These are phyloP conservation scores for Phytopythium litorale DNA, from an alignment of 352 stramenopile species.

Conservation along the genomic window DNA sequence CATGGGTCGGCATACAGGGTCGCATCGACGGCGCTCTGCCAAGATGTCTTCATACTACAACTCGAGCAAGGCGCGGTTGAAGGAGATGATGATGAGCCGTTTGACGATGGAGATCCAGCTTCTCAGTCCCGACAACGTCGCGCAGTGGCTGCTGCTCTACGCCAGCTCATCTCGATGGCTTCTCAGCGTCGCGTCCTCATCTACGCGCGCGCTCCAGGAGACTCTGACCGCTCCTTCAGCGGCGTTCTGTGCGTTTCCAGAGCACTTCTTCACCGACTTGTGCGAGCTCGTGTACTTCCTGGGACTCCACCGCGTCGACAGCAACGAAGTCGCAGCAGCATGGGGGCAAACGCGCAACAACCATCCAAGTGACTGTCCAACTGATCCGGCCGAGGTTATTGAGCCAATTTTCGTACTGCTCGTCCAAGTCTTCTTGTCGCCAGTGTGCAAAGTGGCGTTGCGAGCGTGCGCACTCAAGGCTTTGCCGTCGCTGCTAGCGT, in stretches of 20 bases:
- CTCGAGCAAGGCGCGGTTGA: slow-evolving; percentile 52
- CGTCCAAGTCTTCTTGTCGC: slow-evolving; percentile 27
- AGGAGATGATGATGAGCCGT: slow-evolving; percentile 36
- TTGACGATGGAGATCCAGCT: slow-evolving; percentile 55
- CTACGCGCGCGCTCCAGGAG: slow-evolving; percentile 19
- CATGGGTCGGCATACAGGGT: neutral
- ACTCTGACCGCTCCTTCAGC: slow-evolving; percentile 23
- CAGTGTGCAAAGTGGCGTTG: slow-evolving; percentile 32
- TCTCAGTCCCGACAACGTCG: slow-evolving; percentile 42
- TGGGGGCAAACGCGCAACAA: neutral
- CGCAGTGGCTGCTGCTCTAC: slow-evolving; percentile 62
- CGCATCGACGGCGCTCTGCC: neutral
- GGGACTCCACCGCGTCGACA: slow-evolving; percentile 15
- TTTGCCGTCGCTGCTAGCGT: slow-evolving; percentile 31
- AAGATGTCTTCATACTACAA: slow-evolving; percentile 48
- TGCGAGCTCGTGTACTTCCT: slow-evolving; percentile 43
- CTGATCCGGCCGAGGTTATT: slow-evolving; percentile 4
- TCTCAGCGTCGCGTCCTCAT: slow-evolving; percentile 20
- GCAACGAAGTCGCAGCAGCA: neutral
- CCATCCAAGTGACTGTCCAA: neutral
- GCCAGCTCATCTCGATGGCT: slow-evolving; percentile 48
- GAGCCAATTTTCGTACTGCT: slow-evolving; percentile 39
- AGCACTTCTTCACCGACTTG: slow-evolving; percentile 47
- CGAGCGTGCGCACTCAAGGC: slow-evolving; percentile 34
- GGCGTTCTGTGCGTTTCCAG: slow-evolving; percentile 33